A percentile compares a stretch with the other conserved stretches of the same genome.
Conservation (phyloP, 2,329 filamentous ascomycete genomes). For the Neopestalotiopsis rosae region DNA sequence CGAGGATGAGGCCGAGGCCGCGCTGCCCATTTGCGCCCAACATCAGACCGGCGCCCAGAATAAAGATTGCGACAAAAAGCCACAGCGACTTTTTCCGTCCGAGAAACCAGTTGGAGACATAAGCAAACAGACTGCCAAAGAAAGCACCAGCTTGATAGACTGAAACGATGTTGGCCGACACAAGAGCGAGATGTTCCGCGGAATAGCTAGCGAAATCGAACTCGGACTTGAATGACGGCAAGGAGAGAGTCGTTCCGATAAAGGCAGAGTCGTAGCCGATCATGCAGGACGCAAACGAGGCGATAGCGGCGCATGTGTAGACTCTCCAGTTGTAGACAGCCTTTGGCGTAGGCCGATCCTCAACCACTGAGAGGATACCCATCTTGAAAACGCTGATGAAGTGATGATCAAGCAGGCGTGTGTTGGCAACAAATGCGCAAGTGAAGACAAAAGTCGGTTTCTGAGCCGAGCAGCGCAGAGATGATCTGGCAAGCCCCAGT, state of each 20-base stretch:
- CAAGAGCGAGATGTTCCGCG: conserved; percentile 54
- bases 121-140: conserved; percentile 77
- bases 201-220: conserved; percentile 65
- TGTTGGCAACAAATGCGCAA: neutral
- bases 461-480: neutral
- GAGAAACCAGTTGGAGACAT: conserved; percentile 68
- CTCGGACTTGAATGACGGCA: conserved; percentile 72
- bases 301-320: conserved; percentile 57
- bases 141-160: conserved; percentile 85
- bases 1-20: conserved; percentile 69
- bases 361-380: conserved; percentile 55
- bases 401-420: neutral
- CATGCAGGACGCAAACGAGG: conserved; percentile 61
- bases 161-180: conserved; percentile 79
- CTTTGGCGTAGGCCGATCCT: conserved; percentile 62
- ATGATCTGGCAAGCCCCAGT: neutral
- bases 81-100: conserved; percentile 71
- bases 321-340: conserved; percentile 67
- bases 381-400: conserved; percentile 32
- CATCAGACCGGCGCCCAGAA: conserved; percentile 75
- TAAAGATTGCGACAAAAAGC: conserved; percentile 67
- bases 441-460: neutral
- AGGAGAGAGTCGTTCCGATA: conserved; percentile 76
- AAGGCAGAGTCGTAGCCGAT: conserved; percentile 75
- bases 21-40: conserved; percentile 66